These are phyloP conservation scores for Thinopyrum elongatum DNA, from an alignment of 176 grass and related monocot species.

Conservation along the genomic window DNA sequence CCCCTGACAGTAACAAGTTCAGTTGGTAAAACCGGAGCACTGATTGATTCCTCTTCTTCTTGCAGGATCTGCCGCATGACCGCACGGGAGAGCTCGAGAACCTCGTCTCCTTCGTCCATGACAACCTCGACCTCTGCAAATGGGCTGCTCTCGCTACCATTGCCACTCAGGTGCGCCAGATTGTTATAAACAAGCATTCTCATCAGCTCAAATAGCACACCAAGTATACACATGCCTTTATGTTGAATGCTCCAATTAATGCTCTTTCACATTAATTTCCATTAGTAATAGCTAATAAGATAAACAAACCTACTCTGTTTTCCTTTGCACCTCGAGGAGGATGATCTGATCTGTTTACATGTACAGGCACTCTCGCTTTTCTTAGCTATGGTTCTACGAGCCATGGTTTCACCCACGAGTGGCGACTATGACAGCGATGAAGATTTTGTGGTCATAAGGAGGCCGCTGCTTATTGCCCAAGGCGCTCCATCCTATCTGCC, in stretches of 20 bases:
- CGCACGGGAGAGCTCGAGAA: constrained; percentile 69
- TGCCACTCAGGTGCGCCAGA: constrained; percentile 51
- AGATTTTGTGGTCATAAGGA: constrained; percentile 86
- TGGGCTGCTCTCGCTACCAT: constrained; percentile 51
- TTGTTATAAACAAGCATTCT: neutral
- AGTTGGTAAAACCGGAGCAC: neutral
- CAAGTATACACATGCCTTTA: neutral
- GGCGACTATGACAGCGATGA: constrained; percentile 80
- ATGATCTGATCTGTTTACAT: neutral
- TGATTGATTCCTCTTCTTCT: neutral
- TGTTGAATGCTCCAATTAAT: neutral
- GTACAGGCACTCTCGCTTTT: constrained; percentile 73
- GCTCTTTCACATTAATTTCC: neutral
- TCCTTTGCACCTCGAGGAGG: neutral
- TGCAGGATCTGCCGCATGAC: constrained; percentile 77
- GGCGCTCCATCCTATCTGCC: constrained; percentile 51
- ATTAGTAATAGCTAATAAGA: neutral
- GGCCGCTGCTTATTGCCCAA: constrained; percentile 71
- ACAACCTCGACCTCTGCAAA: constrained; percentile 72
- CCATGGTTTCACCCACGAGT: constrained; percentile 36
- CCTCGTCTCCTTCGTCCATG: constrained; percentile 57
- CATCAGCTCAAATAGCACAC: neutral
- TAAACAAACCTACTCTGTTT: neutral
- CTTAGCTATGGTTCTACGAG: constrained; percentile 65
- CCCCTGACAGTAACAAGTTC: neutral